Percentiles rank a stretch among this genome's conserved stretches.
Evolutionary conservation across 495 filamentous ascomycete species (phyloP).

Genomic region (Cetradonia linearis): DNA sequence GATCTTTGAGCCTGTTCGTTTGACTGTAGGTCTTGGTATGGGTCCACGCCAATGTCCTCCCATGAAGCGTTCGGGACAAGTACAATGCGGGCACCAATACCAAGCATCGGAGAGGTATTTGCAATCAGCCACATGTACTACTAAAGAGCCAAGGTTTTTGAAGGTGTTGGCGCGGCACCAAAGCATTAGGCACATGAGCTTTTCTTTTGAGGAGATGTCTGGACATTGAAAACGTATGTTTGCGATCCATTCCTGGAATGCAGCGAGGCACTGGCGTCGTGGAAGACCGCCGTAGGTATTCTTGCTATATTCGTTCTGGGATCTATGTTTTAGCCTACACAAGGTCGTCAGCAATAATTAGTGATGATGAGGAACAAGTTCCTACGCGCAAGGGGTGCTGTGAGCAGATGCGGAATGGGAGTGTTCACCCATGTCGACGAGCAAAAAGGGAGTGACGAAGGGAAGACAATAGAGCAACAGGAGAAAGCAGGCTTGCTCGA

Average conservation of each 20-base stretch:
- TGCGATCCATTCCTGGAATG: neutral
- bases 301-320: neutral
- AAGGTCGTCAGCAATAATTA: neutral
- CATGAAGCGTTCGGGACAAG: neutral
- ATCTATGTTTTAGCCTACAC: neutral
- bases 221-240: neutral
- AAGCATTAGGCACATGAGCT: neutral
- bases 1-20: neutral
- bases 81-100: neutral
- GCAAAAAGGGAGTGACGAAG: neutral
- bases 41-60: neutral
- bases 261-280: neutral
- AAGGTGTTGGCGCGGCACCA: neutral
- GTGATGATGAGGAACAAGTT: neutral
- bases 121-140: neutral
- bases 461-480: neutral
- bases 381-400: neutral
- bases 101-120: neutral
- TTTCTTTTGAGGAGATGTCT: neutral
- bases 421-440: neutral
- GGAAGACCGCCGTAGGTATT: neutral
- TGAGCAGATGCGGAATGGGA: neutral
- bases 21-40: neutral
- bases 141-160: neutral
- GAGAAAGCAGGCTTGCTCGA: too few relatives aligned